These are phyloP conservation scores for Solanum acaule DNA, from an alignment of 257 asterid genomes.

Conservation along the genomic window DNA sequence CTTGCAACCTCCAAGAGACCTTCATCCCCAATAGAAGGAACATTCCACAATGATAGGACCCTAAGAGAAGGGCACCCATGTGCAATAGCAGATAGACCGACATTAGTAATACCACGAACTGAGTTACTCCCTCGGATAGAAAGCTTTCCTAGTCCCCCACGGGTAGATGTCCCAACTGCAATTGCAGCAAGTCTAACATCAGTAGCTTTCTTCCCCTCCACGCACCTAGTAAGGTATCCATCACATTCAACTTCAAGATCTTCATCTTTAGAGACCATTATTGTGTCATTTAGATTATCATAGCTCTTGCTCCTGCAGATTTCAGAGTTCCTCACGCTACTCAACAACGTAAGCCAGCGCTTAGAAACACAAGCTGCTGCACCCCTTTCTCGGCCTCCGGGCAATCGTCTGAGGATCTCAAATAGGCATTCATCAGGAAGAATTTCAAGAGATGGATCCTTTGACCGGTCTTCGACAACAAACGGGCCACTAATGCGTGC, in stretches of 20 bases:
- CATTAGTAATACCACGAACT: background rate
- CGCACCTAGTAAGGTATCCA: constrained; percentile 11
- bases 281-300: background rate
- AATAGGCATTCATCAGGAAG: constrained; percentile 89
- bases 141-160: constrained; percentile 14
- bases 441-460: constrained; percentile 49
- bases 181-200: constrained; percentile 9
- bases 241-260: background rate
- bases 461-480: constrained; percentile 13
- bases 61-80: constrained; percentile 14
- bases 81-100: constrained; percentile 2
- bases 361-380: constrained; percentile 78
- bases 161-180: constrained; percentile 11
- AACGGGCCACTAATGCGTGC: constrained; percentile 47
- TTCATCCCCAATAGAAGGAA: constrained; percentile 6
- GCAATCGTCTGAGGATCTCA: constrained; percentile 70
- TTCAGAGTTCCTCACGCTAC: constrained; percentile 54
- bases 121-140: constrained; percentile 3
- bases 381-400: constrained; percentile 66
- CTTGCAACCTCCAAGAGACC: constrained; percentile 6
- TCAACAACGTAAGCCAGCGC: constrained; percentile 69
- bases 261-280: background rate
- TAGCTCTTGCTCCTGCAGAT: constrained; percentile 28
- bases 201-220: constrained; percentile 12
- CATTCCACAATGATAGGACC: constrained; percentile 13